Conservation (phyloP, 2,329 filamentous ascomycete species). For the Gaeumannomyces tritici region DNA sequence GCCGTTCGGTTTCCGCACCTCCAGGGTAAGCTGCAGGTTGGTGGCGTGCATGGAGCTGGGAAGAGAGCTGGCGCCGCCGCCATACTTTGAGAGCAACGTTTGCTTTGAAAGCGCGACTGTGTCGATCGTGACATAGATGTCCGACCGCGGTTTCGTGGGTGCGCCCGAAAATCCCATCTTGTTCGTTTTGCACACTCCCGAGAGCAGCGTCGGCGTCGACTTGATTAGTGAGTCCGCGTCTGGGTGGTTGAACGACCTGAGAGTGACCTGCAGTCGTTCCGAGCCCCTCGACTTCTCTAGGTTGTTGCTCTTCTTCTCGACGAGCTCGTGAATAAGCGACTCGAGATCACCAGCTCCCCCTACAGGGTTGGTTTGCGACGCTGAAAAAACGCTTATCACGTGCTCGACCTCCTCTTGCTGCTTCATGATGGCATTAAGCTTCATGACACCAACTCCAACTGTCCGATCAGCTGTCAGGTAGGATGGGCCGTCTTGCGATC, state of each 20-base stretch:
- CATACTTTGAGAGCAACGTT: constrained; percentile 54
- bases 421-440: constrained; percentile 66
- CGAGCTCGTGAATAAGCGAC: constrained; percentile 60
- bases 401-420: constrained; percentile 65
- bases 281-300: constrained; percentile 65
- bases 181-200: constrained; percentile 68
- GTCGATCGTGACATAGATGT: constrained; percentile 86
- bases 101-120: constrained; percentile 73
- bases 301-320: constrained; percentile 61
- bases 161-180: constrained; percentile 93
- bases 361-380: background rate
- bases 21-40: constrained; percentile 81
- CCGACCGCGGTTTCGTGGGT: constrained; percentile 77
- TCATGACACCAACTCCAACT: constrained; percentile 68
- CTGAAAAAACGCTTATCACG: constrained; percentile 40
- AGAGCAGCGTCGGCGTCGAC: constrained; percentile 77
- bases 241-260: constrained; percentile 66
- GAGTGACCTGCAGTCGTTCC: constrained; percentile 68
- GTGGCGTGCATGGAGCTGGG: constrained; percentile 51
- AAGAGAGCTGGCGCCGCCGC: constrained; percentile 66
- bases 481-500: constrained; percentile 22
- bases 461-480: constrained; percentile 51
- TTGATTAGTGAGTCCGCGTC: constrained; percentile 77
- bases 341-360: constrained; percentile 60
- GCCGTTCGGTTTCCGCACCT: constrained; percentile 71